Evolutionary conservation across 768 basidiomycete species (phyloP), one percentile per base, ranked within the genome.

Genomic region (Panaeolus cyanescens): DNA sequence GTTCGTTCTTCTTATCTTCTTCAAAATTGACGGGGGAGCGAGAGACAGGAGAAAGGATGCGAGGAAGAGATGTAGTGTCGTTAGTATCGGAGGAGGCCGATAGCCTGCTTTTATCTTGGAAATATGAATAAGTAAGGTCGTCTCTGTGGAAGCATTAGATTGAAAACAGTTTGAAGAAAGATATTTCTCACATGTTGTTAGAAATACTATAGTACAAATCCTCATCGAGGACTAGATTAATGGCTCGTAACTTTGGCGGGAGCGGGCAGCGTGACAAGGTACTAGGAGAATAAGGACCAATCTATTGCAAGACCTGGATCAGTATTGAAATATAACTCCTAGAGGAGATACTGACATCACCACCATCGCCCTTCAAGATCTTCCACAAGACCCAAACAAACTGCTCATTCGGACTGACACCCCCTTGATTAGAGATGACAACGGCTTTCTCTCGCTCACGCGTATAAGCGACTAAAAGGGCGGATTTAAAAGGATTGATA

Each of bases 381-480:
- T 93, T 93, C 91, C 91, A 93, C 62, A 93, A 78, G 42, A 93
- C 91, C 90, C 91, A 93, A 36, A 92, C 89, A 54, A 93, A 77
- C 67, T 91, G 91, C 69, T 92, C 91, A 70, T 86, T 91, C 55
- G 84, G 80, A 61, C 80, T 79, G 28, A 83, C 80, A 19, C 76
- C 79, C n/a, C 79, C 79, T 17, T 76, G 72, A 32, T 78, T 77
- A n/a, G 87, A 77, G 56, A 85, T 70, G 55, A 69, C 75, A 54
- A 83, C 75, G 20, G 91, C 89, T 67, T 79, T 77, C 66, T 86
- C 85, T 66, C 89, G 79, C 75, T 93, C 91, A 70, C 81, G 85
- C 36, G 83, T 68, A 69, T 92, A 92, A 5, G 87, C 85, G 63
- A 83, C 80, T 68, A 84, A 83, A 53, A 93, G 75, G 50, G 84